Base-by-base conservation (phyloP, 2,329 filamentous ascomycete genomes). In the Pseudonectria foliicola region DNA sequence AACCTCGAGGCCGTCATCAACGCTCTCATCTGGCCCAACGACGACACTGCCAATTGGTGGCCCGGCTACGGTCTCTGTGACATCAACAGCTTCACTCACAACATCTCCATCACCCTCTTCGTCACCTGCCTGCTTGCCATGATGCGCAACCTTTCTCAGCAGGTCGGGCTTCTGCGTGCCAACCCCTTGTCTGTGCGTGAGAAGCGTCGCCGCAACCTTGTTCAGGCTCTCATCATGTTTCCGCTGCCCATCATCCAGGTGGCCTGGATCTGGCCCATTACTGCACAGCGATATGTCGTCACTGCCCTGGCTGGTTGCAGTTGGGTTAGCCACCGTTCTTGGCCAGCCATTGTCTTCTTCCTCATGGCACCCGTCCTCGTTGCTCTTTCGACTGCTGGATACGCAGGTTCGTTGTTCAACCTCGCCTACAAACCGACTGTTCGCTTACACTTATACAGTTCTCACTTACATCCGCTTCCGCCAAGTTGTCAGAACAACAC, bases 181-280 rank as follows among this genome's bases (percentile, higher is more conserved):
- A 56, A 58, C 31, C 56, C 59, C 5, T 54, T 68, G 6, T 63
- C 60, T 2, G 43, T 52, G 13, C 45, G 40, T 4, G 71, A 76
- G 56, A 62, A 55, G 37, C 58, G 57, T 11, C 56, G 58, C 1
- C 61, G 64, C 14, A 65, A 63, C 34, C 37, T 70, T 7, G 38
- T 66, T 6, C 73, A 78, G 44, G 64, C 66, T 4, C 56, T 71
- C 40, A 64, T 77, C 57, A 71, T 79, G 41, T 75, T 78, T 34
- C 64, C 71, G 2, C 38, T 73, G 4, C 73, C 73, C 0, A 7
- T 73, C 11, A 21, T 76, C 25, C 69, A 77, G 55, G 37, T 70
- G 6, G 49, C 59, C 7, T 63, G 71, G 50, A 67, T 66, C 1
- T 71, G 64, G 50, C 67, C 71, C 13, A 55, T 70, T 11, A 58